phyloP scores from a whole-genome alignment of 495 filamentous ascomycete species.

The Aspergillus panamensis region DNA sequence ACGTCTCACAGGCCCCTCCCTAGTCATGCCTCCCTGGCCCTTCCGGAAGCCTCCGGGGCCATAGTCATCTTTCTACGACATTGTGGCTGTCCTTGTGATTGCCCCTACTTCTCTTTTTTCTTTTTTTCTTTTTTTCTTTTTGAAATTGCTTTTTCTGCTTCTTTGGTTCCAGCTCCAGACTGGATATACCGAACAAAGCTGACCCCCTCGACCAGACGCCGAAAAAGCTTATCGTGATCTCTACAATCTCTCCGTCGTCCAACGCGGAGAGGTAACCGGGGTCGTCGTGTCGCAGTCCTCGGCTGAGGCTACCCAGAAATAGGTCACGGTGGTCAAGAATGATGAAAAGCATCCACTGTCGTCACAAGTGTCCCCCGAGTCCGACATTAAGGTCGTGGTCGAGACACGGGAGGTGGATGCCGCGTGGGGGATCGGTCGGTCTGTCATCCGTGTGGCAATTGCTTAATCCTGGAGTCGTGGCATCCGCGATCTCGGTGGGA shows the following conservation, averaged over 20 bases:
- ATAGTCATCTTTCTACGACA: constrained; percentile 21
- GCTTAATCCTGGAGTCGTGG: constrained; percentile 2
- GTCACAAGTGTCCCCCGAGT: background rate
- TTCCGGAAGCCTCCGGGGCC: constrained; percentile 13
- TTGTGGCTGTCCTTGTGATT: constrained; percentile 22
- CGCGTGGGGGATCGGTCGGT: constrained; percentile 18
- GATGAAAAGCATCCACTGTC: constrained; percentile 15
- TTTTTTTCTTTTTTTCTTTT: background rate
- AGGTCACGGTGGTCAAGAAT: constrained; percentile 10
- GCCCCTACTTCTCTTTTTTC: background rate
- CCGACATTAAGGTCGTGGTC: constrained; percentile 14
- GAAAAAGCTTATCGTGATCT: background rate
- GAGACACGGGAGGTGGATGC: constrained; percentile 19
- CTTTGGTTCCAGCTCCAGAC: too few species aligned
- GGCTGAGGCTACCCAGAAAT: background rate
- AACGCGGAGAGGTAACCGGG: background rate
- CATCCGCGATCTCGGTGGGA: constrained; percentile 1
- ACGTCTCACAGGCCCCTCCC: constrained; percentile 1
- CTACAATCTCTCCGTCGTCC: background rate
- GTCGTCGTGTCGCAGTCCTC: background rate
- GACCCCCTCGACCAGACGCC: background rate
- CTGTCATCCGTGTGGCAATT: constrained; percentile 16
- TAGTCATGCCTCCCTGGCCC: constrained; percentile 1
- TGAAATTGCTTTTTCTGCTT: background rate
- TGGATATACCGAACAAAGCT: too few species aligned